Evolutionary conservation across 805 yeast species (phyloP).

Genomic region (Schwanniomyces yamadae): DNA sequence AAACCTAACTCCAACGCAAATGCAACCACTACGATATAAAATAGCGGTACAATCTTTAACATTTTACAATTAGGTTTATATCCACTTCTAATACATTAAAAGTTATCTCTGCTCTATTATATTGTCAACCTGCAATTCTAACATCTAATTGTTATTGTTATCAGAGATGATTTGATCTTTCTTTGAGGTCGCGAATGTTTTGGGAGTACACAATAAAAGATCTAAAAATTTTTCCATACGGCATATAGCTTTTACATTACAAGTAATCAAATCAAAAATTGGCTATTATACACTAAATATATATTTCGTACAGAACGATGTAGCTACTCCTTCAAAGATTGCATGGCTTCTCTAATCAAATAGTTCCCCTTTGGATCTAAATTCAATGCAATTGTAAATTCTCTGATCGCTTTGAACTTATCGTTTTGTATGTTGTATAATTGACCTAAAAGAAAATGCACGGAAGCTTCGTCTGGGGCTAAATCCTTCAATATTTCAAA

Average conservation of each 20-base stretch:
- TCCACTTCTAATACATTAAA: not conserved
- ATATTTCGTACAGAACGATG: too few relatives aligned
- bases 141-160: too few relatives aligned
- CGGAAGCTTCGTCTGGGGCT: constrained; percentile 94
- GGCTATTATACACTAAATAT: too few relatives aligned
- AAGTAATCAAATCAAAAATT: too few relatives aligned
- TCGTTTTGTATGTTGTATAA: constrained; percentile 74
- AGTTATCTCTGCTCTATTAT: too few relatives aligned
- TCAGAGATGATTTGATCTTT: too few relatives aligned
- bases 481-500: constrained; percentile 69
- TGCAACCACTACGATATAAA: constrained; percentile 1
- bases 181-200: too few relatives aligned
- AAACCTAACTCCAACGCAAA: constrained; percentile 21
- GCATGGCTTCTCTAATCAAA: constrained; percentile 81
- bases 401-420: constrained; percentile 74
- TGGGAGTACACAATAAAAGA: too few relatives aligned
- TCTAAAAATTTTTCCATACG: too few relatives aligned
- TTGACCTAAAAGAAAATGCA: constrained; percentile 86
- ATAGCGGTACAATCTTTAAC: constrained; percentile 1
- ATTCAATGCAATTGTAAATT: constrained; percentile 84
- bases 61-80: not conserved
- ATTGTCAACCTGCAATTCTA: too few relatives aligned
- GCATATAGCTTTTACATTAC: too few relatives aligned
- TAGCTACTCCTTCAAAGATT: constrained; percentile 44
- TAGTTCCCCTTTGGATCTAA: constrained; percentile 92